Evolutionary conservation across 495 filamentous ascomycete species (phyloP), one percentile per base, ranked within the genome.

Genomic region (Aspergillus sclerotiicarbonarius): DNA sequence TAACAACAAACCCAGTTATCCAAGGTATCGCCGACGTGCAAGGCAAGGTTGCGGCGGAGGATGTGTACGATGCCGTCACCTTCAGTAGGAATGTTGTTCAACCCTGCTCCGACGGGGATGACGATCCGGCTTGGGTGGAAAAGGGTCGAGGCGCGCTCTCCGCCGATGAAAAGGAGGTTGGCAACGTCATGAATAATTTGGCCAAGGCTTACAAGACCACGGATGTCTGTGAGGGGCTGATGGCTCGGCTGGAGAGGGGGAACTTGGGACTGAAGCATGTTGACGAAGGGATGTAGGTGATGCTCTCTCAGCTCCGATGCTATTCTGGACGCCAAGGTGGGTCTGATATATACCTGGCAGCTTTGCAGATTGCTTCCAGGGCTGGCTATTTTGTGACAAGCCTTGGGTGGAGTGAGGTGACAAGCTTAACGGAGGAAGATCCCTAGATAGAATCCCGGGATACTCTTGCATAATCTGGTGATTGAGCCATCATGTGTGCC

Each of bases 271-370:
- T 35, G 9, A 13, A 9, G 8, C 31, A 33, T 10, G 31, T 33
- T 33, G 6, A 33, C 6, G 31, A 33, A 33, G 33, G 33, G 33
- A 7, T 13, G 33, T 3, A 35, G 33, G 8, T 4, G 0, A 4
- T 21, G 9, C 7, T 13, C 3, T 6, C 10, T 10, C 43, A 6
- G 64, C 53, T 25, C 74, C 61, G 0, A 71, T 71, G 0, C 71
- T 68, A 33, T 59, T 48, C 25, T 73, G 58, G 46, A 70, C 68
- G 2, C 21, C 13, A 37, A 73, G 72, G 30, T 33, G 5, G 10
- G 31, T 33, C 31, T 33, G 31, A 33, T n/a, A n/a, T n/a, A n/a
- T n/a, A n/a, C n/a, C n/a, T n/a, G n/a, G n/a, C n/a, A n/a, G n/a
- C n/a, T n/a, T n/a, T n/a, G n/a, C n/a, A n/a, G n/a, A n/a, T n/a